phyloP scores from a whole-genome alignment of 1,139 yeast species.

The Scheffersomyces titani region DNA sequence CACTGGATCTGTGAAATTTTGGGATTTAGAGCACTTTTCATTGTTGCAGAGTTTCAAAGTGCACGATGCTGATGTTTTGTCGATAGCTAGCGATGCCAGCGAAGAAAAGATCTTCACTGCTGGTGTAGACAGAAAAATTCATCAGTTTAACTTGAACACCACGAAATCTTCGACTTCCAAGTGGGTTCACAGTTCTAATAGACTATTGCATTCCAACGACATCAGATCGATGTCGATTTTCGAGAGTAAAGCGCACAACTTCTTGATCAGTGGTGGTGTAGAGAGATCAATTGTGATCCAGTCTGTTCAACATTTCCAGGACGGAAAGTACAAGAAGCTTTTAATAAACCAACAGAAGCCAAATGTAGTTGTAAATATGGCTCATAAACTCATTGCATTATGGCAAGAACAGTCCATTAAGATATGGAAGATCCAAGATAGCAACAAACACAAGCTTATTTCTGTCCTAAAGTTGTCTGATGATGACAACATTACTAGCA shows the following conservation, averaged over 20 bases:
- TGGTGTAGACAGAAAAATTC: conserved; percentile 92
- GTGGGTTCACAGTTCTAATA: conserved; percentile 81
- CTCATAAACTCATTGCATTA: conserved; percentile 57
- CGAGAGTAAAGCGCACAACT: conserved; percentile 68
- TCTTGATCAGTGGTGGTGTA: conserved; percentile 86
- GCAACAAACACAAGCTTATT: conserved; percentile 50
- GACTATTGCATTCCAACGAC: conserved; percentile 88
- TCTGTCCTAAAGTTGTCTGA: conserved; percentile 68
- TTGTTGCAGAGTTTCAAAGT: conserved; percentile 77
- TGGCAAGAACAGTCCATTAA: conserved; percentile 86
- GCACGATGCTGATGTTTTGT: conserved; percentile 91
- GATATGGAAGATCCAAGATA: conserved; percentile 64
- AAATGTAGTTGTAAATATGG: conserved; percentile 52
- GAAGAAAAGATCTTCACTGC: conserved; percentile 79
- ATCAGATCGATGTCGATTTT: conserved; percentile 75
- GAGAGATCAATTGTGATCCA: conserved; percentile 78
- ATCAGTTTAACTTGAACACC: conserved; percentile 54
- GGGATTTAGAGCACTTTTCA: conserved; percentile 82
- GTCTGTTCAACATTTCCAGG: conserved; percentile 67
- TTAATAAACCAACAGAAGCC: conserved; percentile 65
- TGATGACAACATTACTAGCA: conserved; percentile 78
- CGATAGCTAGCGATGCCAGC: conserved; percentile 61
- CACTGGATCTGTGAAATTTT: conserved; percentile 88
- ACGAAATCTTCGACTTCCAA: conserved; percentile 41
- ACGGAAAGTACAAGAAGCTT: conserved; percentile 72